A percentile compares a stretch with the other conserved stretches of the same genome.
Evolutionary conservation across 768 basidiomycete species (phyloP).

Genomic region (Harrya chromipes): DNA sequence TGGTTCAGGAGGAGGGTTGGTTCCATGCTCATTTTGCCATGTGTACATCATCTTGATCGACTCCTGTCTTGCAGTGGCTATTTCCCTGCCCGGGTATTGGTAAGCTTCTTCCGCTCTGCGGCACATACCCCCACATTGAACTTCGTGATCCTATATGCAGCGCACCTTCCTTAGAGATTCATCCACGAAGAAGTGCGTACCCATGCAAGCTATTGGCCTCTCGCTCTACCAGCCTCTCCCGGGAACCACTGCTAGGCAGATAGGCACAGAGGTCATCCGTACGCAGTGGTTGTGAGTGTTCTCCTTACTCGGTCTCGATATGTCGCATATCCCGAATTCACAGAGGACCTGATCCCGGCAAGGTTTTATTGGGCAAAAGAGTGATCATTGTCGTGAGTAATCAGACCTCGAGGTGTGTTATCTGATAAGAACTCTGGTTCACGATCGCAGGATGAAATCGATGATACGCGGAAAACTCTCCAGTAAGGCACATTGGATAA

Average conservation of each 20-base stretch:
- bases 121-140: not conserved
- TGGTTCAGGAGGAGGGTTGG: conserved; percentile 76
- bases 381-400: conserved; percentile 77
- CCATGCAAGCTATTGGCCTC: conserved; percentile 95
- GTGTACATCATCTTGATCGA: conserved; percentile 9
- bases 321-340: conserved; percentile 1
- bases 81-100: conserved; percentile 92
- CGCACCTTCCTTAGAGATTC: conserved; percentile 81
- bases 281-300: conserved; percentile 91
- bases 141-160: conserved; percentile 32
- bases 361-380: conserved; percentile 72
- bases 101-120: conserved; percentile 23
- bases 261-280: conserved; percentile 82
- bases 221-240: conserved; percentile 91
- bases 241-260: conserved; percentile 66
- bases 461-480: conserved; percentile 86
- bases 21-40: conserved; percentile 21
- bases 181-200: conserved; percentile 70
- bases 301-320: not conserved
- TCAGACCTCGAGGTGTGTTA: conserved; percentile 5
- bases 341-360: conserved; percentile 64
- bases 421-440: conserved; percentile 9
- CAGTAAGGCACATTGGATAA: conserved; percentile 49
- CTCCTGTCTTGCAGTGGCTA: conserved; percentile 62
- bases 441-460: conserved; percentile 70